Conservation (phyloP, 2,329 filamentous ascomycete genomes). For the Aspergillus melleus region DNA sequence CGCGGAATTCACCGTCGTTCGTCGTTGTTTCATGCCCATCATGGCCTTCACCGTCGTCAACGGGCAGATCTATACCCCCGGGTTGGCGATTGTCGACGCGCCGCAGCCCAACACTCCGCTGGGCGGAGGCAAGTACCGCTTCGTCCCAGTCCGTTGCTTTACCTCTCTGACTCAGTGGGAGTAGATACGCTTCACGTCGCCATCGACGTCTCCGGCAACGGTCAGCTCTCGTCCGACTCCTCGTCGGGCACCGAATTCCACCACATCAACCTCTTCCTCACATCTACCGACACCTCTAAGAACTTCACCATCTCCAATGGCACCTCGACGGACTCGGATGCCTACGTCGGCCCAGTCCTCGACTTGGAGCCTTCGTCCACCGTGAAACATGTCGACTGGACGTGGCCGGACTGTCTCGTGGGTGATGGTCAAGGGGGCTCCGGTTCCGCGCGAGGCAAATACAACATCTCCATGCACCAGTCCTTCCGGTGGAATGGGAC, state of each 20-base stretch:
- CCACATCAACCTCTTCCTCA: conserved; percentile 68
- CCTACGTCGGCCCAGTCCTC: conserved; percentile 63
- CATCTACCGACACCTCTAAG: conserved; percentile 60
- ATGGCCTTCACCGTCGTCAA: conserved; percentile 58
- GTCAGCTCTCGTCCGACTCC: conserved; percentile 58
- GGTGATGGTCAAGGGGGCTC: conserved; percentile 54
- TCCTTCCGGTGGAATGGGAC: conserved; percentile 65
- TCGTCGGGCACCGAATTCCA: conserved; percentile 59
- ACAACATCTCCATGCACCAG: conserved; percentile 73
- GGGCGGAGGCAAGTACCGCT: conserved; percentile 48
- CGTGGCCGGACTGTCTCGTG: conserved; percentile 68
- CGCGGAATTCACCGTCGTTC: background rate
- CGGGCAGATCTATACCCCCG: conserved; percentile 69
- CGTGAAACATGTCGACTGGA: conserved; percentile 72
- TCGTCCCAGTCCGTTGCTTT: background rate
- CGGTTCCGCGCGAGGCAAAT: conserved; percentile 58
- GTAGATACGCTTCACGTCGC: conserved; percentile 60
- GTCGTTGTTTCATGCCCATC: conserved; percentile 33
- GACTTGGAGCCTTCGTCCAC: conserved; percentile 64
- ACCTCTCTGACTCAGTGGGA: too few relatives aligned
- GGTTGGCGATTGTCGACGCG: conserved; percentile 65
- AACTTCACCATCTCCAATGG: conserved; percentile 71
- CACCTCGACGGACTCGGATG: conserved; percentile 46
- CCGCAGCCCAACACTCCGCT: conserved; percentile 65
- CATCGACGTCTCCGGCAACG: conserved; percentile 66